Evolutionary conservation across 1,284 basidiomycete genomes (phyloP).

Genomic region (Cystobasidiaceae sp.): DNA sequence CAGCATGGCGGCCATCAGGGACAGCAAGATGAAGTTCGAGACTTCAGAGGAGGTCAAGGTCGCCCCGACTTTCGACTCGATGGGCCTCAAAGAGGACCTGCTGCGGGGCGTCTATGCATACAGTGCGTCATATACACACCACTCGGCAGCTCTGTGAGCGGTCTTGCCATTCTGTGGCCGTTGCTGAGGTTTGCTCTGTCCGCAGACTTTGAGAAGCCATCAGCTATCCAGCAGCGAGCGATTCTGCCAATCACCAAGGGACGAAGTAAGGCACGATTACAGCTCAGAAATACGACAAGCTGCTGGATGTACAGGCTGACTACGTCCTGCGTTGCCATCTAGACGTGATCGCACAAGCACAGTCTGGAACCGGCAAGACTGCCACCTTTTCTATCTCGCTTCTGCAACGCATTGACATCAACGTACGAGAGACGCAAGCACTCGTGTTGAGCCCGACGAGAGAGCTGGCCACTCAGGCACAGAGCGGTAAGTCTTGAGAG

Average conservation of each 20-base stretch:
- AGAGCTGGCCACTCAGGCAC: conserved; percentile 94
- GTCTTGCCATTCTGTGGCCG: neutral
- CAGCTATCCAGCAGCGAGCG: conserved; percentile 96
- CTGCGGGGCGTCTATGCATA: conserved; percentile 97
- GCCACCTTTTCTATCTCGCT: conserved; percentile 66
- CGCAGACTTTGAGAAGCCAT: conserved; percentile 95
- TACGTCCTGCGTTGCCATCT: neutral
- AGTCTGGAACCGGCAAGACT: conserved; percentile 99
- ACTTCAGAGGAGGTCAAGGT: conserved; percentile 88
- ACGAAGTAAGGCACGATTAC: conserved; percentile 44
- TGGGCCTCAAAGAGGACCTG: conserved; percentile 80
- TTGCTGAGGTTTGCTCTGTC: neutral
- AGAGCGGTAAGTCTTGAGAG: conserved; percentile 51
- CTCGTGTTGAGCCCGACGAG: conserved; percentile 91
- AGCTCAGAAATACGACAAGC: conserved; percentile 32
- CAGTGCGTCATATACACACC: conserved; percentile 58
- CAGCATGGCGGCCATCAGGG: conserved; percentile 10
- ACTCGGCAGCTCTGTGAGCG: neutral
- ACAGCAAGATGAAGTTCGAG: conserved; percentile 87
- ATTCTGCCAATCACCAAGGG: conserved; percentile 80
- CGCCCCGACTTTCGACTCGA: conserved; percentile 45
- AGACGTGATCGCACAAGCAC: conserved; percentile 97
- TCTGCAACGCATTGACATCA: conserved; percentile 83
- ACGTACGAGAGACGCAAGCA: conserved; percentile 91
- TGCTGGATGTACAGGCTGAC: conserved; percentile 33